Evolutionary conservation across 129 eudicot species (phyloP).

Genomic region (Daucus carota): DNA sequence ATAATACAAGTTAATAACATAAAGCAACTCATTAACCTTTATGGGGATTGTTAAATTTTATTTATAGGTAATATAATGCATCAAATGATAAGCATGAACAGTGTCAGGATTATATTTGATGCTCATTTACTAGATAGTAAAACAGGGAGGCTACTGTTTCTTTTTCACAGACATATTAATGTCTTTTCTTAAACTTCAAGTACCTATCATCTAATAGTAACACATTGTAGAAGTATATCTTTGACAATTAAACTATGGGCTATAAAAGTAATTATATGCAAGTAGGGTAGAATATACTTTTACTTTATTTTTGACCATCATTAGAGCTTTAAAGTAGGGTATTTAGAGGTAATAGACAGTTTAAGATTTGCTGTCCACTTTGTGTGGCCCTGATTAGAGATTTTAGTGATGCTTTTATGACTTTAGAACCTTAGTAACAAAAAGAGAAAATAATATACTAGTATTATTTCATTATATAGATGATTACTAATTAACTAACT

Average conservation of each 20-base stretch:
- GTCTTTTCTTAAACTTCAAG: conserved; percentile 20
- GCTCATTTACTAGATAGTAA: not conserved
- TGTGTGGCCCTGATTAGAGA: not conserved
- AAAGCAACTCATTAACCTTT: not conserved
- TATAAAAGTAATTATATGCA: conserved; percentile 4
- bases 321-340: conserved; percentile 32
- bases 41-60: not conserved
- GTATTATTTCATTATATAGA: not conserved
- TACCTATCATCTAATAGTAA: conserved; percentile 7
- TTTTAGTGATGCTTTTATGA: not conserved
- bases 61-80: not conserved
- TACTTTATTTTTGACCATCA: conserved; percentile 5
- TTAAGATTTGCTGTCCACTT: not conserved
- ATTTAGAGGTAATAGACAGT: conserved; percentile 15
- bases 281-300: not conserved
- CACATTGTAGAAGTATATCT: not conserved
- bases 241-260: not conserved
- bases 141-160: conserved; percentile 7
- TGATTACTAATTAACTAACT: too few species aligned
- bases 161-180: not conserved
- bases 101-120: not conserved
- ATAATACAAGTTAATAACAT: not conserved
- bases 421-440: conserved; percentile 1
- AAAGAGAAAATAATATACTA: not conserved
- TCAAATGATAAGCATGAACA: not conserved